A percentile compares a stretch with the other conserved stretches of the same genome.
Evolutionary conservation across 2,329 filamentous ascomycete species (phyloP).

Genomic region (Graphiopsis chlorocephala): DNA sequence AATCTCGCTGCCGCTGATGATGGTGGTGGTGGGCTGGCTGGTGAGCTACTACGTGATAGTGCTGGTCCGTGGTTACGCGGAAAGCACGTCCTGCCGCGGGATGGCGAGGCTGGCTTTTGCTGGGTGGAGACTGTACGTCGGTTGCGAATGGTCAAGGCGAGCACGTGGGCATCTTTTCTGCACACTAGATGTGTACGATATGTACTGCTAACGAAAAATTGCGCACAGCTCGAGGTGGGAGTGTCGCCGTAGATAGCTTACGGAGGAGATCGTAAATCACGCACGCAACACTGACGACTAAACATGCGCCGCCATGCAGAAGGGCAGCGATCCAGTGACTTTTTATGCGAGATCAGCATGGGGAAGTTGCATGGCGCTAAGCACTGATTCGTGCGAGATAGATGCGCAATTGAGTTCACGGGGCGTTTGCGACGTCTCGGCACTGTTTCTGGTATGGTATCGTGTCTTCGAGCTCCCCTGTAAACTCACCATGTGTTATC

Average conservation of each 20-base stretch:
- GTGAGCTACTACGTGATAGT: not conserved
- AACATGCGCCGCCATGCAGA: not conserved
- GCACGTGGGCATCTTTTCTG: not conserved
- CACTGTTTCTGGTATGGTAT: not conserved
- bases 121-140: not conserved
- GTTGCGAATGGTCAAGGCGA: not conserved
- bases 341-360: slow-evolving; percentile 1
- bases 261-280: not conserved
- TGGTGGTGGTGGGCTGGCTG: not conserved
- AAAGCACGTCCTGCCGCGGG: not conserved
- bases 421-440: not conserved
- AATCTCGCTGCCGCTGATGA: not conserved
- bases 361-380: slow-evolving; percentile 1
- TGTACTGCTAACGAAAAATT: not conserved
- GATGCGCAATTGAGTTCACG: not conserved
- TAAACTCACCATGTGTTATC: not conserved
- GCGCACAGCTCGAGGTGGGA: not conserved
- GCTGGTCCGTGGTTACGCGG: not conserved
- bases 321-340: not conserved
- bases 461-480: not conserved
- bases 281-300: not conserved
- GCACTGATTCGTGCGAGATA: not conserved
- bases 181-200: no score
- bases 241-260: not conserved
- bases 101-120: not conserved